Evolutionary conservation across 345 rosid genomes (phyloP).

Genomic region (Jatropha curcas): DNA sequence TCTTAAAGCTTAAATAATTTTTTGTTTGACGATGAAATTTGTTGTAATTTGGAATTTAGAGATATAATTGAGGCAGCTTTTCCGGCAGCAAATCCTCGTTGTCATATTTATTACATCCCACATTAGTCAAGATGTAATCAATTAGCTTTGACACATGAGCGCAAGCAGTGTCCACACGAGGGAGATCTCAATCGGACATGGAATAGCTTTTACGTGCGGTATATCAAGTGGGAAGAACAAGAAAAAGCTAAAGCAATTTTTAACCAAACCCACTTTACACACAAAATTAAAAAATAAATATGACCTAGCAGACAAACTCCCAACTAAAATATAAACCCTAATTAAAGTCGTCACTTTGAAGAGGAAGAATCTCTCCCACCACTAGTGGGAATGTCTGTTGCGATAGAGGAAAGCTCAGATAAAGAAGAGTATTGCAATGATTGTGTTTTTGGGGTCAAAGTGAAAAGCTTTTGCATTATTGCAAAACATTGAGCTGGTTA

Average conservation of each 20-base stretch:
- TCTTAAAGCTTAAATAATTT: too few relatives aligned
- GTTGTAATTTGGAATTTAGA: background rate
- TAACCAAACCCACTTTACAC: conserved; percentile 13
- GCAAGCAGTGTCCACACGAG: conserved; percentile 18
- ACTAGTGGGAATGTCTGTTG: conserved; percentile 21
- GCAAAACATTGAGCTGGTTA: conserved; percentile 39
- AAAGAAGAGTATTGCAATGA: conserved; percentile 30
- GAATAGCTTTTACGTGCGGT: conserved; percentile 36
- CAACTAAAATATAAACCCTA: too few relatives aligned
- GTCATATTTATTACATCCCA: conserved; percentile 7
- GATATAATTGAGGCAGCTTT: conserved; percentile 26
- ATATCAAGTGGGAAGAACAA: conserved; percentile 18
- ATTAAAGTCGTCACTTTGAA: too few relatives aligned
- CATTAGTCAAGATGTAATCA: conserved; percentile 14
- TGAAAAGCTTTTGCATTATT: conserved; percentile 30
- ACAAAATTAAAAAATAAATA: background rate
- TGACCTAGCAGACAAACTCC: conserved; percentile 21
- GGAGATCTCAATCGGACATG: conserved; percentile 21
- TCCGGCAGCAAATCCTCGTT: conserved; percentile 35
- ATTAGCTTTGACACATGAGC: conserved; percentile 13
- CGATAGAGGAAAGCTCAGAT: conserved; percentile 31
- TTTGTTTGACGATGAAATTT: too few relatives aligned
- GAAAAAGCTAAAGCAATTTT: conserved; percentile 16
- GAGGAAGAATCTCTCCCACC: conserved; percentile 18
- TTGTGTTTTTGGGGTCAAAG: conserved; percentile 43